phyloP scores from a whole-genome alignment of 768 basidiomycete species.

The Suillus brevipes region DNA sequence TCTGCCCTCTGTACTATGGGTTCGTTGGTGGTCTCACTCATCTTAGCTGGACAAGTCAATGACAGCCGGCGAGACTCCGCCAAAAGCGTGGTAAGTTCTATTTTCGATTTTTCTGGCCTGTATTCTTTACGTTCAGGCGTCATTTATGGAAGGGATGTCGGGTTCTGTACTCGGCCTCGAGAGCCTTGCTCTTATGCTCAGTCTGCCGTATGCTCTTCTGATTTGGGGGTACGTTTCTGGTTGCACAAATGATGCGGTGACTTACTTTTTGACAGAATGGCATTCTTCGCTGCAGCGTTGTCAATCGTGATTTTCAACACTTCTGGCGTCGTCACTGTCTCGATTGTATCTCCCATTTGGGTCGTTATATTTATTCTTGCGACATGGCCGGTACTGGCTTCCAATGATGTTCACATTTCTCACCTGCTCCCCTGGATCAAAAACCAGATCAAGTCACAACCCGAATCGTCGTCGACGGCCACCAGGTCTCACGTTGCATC shows the following conservation, averaged over 20 bases:
- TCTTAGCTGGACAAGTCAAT: conserved; percentile 39
- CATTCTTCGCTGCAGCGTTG: conserved; percentile 9
- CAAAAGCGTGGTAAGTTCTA: conserved; percentile 7
- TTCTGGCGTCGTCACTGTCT: not conserved
- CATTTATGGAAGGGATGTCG: conserved; percentile 9
- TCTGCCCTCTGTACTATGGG: conserved; percentile 8
- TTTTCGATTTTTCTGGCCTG: not conserved
- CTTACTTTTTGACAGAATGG: conserved; percentile 4
- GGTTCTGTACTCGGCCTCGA: conserved; percentile 16
- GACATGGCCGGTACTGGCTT: conserved; percentile 29
- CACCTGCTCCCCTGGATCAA: not conserved
- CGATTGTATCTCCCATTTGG: conserved; percentile 8
- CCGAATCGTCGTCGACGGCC: not conserved
- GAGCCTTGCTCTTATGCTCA: conserved; percentile 33
- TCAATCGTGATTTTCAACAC: conserved; percentile 8
- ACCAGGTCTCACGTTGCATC: not conserved
- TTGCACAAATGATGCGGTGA: not conserved
- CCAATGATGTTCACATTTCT: not conserved
- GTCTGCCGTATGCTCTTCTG: conserved; percentile 33
- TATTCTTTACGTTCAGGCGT: conserved; percentile 1
- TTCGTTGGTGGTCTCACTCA: conserved; percentile 21
- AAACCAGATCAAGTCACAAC: not conserved
- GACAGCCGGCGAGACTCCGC: conserved; percentile 7
- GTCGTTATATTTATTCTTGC: not conserved
- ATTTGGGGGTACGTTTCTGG: conserved; percentile 23